Evolutionary conservation across 345 rosid genomes (phyloP).

Genomic region (Brassica nigra): DNA sequence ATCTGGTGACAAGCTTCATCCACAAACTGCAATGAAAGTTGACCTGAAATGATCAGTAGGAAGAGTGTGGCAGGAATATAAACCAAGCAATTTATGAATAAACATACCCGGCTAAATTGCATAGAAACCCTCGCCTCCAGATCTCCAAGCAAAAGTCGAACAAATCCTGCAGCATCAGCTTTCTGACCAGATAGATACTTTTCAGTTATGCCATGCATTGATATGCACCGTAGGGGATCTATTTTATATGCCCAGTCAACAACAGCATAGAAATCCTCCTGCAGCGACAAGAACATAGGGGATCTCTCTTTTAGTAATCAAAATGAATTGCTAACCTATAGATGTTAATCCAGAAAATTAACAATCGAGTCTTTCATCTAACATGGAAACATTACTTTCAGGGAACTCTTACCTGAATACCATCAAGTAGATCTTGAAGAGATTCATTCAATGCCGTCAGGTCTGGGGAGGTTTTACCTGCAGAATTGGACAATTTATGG

Average conservation of each 20-base stretch:
- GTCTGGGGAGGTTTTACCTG: conserved; percentile 79
- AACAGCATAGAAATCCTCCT: conserved; percentile 99
- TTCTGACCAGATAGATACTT: conserved; percentile 97
- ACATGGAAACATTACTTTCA: conserved; percentile 44
- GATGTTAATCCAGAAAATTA: background rate
- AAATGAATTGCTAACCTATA: background rate
- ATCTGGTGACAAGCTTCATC: conserved; percentile 95
- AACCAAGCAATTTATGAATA: conserved; percentile 16
- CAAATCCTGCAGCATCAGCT: conserved; percentile 99
- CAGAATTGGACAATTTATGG: conserved; percentile 33
- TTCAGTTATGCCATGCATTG: conserved; percentile 98
- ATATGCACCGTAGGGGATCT: conserved; percentile 96
- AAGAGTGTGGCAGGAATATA: conserved; percentile 10
- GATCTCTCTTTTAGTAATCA: background rate
- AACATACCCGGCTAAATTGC: conserved; percentile 88
- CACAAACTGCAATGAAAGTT: conserved; percentile 65
- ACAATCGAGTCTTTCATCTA: conserved; percentile 25
- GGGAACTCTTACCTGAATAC: conserved; percentile 72
- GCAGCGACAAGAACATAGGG: conserved; percentile 31
- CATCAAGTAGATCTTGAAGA: conserved; percentile 96
- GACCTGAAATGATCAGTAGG: conserved; percentile 29
- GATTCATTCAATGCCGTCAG: conserved; percentile 82
- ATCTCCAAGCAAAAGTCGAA: conserved; percentile 95
- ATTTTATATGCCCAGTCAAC: conserved; percentile 99
- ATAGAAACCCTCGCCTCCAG: conserved; percentile 87